These are phyloP conservation scores for Austroboletus olivaceoglutinosus DNA, from an alignment of 1,284 basidiomycete genomes.

Conservation along the genomic window DNA sequence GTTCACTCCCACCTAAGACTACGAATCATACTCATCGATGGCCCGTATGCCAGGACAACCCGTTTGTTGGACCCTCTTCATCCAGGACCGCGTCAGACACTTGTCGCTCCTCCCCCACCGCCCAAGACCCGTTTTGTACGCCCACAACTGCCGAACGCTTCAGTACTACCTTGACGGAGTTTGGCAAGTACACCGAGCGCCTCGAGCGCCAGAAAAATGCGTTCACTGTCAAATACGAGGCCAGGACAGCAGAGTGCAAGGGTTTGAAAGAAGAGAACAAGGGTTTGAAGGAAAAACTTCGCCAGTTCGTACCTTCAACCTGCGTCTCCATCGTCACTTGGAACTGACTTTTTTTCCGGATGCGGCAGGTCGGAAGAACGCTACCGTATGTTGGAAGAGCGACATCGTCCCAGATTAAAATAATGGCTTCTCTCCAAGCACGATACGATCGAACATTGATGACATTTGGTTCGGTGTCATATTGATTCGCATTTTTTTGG, in stretches of 20 bases:
- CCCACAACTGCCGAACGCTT: conserved; percentile 21
- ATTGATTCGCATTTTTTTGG: not conserved
- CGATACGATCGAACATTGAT: not conserved
- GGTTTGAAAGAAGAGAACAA: conserved; percentile 35
- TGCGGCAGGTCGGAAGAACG: too few species aligned
- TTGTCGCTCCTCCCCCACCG: not conserved
- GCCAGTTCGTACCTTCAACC: conserved; percentile 11
- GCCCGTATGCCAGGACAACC: conserved; percentile 14
- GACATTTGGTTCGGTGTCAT: not conserved
- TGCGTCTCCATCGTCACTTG: not conserved
- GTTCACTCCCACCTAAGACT: too few species aligned
- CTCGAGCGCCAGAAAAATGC: conserved; percentile 42
- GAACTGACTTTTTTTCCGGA: not conserved
- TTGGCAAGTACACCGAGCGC: conserved; percentile 36
- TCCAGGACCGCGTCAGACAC: not conserved
- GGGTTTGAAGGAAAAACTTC: conserved; percentile 16
- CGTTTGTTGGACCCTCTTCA: conserved; percentile 7
- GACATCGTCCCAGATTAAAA: not conserved
- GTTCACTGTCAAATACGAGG: conserved; percentile 36
- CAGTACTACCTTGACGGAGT: not conserved
- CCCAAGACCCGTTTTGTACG: not conserved
- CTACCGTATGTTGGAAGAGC: too few species aligned
- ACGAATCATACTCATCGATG: not conserved
- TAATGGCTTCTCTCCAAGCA: conserved; percentile 8
- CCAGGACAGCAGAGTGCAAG: conserved; percentile 40